Conservation (phyloP, 2,329 filamentous ascomycete species). For the Falciphora oryzae region DNA sequence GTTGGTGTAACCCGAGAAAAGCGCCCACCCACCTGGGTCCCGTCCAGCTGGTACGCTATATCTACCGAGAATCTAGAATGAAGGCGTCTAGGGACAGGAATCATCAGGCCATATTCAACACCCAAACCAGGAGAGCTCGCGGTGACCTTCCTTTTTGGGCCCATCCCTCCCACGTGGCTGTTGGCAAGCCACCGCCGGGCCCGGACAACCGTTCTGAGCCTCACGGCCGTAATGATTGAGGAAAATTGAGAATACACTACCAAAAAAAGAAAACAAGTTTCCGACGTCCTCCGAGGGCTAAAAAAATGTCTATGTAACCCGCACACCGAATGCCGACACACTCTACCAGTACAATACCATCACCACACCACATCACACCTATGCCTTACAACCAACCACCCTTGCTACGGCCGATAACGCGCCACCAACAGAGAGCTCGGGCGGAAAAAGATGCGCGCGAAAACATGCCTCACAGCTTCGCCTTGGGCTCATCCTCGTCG, state of each 20-base stretch:
- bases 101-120: too few species aligned
- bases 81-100: too few species aligned
- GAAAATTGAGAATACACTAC: neutral
- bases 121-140: too few species aligned
- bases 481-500: slow-evolving; percentile 1
- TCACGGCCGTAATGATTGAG: neutral
- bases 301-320: neutral
- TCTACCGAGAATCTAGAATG: neutral
- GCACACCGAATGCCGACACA: neutral
- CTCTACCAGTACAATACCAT: neutral
- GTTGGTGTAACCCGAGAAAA: neutral
- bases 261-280: neutral
- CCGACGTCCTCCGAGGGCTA: neutral
- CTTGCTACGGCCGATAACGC: neutral
- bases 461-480: slow-evolving; percentile 1
- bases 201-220: neutral
- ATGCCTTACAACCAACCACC: neutral
- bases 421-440: neutral
- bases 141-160: too few species aligned
- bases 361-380: neutral
- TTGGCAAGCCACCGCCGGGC: too few species aligned
- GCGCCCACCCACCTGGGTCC: neutral
- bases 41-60: neutral
- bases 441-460: neutral
- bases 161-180: too few species aligned